Evolutionary conservation across 2,329 filamentous ascomycete genomes (phyloP).

Genomic region (Pseudogymnoascus sp.): DNA sequence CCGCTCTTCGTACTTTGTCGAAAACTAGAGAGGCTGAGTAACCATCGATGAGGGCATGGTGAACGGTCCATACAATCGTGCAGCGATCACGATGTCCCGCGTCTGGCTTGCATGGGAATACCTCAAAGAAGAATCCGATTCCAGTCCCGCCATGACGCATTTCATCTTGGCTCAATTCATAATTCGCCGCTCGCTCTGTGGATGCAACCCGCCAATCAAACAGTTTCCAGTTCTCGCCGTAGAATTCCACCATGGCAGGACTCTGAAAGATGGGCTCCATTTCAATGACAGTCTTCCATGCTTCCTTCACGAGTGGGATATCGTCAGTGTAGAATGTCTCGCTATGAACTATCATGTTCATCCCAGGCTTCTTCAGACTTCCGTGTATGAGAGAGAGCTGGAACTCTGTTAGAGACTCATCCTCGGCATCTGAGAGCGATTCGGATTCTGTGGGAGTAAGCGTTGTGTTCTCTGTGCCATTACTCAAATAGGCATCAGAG

Average conservation of each 20-base stretch:
- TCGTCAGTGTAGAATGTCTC: constrained; percentile 17
- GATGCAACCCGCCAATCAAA: too few relatives aligned
- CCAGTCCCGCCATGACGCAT: too few relatives aligned
- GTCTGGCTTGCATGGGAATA: too few relatives aligned
- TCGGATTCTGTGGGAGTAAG: too few relatives aligned
- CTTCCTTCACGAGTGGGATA: constrained; percentile 19
- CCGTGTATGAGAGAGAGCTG: constrained; percentile 23
- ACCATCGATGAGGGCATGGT: constrained; percentile 31
- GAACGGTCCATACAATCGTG: constrained; percentile 27
- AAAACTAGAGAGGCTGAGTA: constrained; percentile 17
- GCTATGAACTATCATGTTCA: constrained; percentile 21
- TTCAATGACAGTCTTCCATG: constrained; percentile 23
- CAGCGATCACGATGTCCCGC: background rate
- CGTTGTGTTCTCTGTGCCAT: too few relatives aligned
- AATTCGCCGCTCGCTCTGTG: too few relatives aligned
- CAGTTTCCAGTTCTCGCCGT: too few relatives aligned
- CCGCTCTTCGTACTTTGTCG: too few relatives aligned
- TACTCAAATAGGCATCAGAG: too few relatives aligned
- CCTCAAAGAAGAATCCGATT: too few relatives aligned
- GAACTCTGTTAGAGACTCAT: constrained; percentile 18
- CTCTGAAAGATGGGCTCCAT: constrained; percentile 24
- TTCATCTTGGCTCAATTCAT: too few relatives aligned
- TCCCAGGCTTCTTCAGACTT: constrained; percentile 14
- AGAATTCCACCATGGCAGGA: background rate
- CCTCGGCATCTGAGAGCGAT: constrained; percentile 9